These are phyloP conservation scores for Backusella liffmaniae DNA, from an alignment of 192 early-diverging fungal genomes.

Conservation along the genomic window DNA sequence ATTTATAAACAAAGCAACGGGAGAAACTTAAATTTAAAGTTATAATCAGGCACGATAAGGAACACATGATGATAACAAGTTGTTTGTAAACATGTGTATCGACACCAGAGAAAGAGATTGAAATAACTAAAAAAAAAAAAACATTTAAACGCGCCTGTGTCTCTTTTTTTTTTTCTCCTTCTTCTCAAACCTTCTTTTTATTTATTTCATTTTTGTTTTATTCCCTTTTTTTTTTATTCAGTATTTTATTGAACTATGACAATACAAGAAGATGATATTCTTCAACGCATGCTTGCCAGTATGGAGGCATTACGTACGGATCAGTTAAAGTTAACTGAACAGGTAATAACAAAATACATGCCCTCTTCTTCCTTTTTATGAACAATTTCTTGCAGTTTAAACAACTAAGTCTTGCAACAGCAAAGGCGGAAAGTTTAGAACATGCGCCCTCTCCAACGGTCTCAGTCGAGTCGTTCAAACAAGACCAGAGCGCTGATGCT, in stretches of 20 bases:
- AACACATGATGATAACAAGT: not conserved
- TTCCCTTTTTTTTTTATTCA: not conserved
- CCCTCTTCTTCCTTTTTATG: not conserved
- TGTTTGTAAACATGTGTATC: not conserved
- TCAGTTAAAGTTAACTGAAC: conserved; percentile 21
- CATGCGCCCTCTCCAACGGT: not conserved
- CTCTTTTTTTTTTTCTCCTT: conserved; percentile 5
- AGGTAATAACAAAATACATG: conserved; percentile 7
- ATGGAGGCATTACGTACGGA: conserved; percentile 32
- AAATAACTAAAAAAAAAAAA: not conserved
- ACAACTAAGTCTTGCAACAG: not conserved
- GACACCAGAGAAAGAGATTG: not conserved
- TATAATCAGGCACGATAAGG: not conserved
- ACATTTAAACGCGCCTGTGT: not conserved
- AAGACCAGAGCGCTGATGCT: not conserved
- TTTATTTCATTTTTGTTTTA: conserved; percentile 8
- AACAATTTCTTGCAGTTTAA: not conserved
- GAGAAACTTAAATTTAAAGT: conserved; percentile 2
- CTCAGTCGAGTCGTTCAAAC: not conserved
- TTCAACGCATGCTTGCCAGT: conserved; percentile 22
- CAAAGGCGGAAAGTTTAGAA: not conserved
- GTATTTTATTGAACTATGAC: conserved; percentile 8
- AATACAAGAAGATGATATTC: conserved; percentile 1
- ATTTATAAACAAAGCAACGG: not conserved
- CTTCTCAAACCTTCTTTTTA: conserved; percentile 25